Base-by-base conservation (phyloP, 2,329 filamentous ascomycete genomes). In the Aschersonia sp. region DNA sequence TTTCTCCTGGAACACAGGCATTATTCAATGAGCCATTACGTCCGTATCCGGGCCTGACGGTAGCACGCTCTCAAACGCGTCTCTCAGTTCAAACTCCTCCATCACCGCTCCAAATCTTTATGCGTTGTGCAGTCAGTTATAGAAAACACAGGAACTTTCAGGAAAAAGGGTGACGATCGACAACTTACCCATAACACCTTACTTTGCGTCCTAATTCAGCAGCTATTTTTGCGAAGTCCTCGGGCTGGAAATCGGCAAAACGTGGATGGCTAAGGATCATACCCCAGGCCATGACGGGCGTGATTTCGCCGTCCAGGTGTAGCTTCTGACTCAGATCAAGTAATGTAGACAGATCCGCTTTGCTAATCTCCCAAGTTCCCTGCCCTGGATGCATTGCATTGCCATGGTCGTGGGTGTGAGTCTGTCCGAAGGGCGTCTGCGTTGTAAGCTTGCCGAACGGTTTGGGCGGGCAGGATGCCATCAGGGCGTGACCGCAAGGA, bases 221-320 rank as follows among this genome's bases (percentile, higher is more conserved):
- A 45, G 84, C 80, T 54, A 95, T 71, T 52, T 70, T 74, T 55
- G 75, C 71, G 55, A 95, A 79, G 58, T 95, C 87, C 40, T 77
- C 73, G 46, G 67, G 64, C 12, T 70, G 77, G 53, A 95, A 66
- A 54, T 83, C 78, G 5, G 61, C 60, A 52, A 89, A 79, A 51
- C 83, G 72, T 39, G 83, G 77, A 63, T 92, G 82, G 43, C 72
- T 74, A 52, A 87, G 69, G 45, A 97, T 74, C 66, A 86, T 84
- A 45, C 87, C 84, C 79, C 92, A 90, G 0, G 89, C 89, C 87
- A 94, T 94, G 54, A 95, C 85, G 0, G 92, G 92, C 14, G 90
- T 97, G 57, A 97, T 86, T 66, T 94, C 87, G 46, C 87, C 87
- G 51, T 92, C 86, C 2, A 92, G 77, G 55, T 92, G 82, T 30